These are phyloP conservation scores for Atkinsonella hypoxylon DNA, from an alignment of 2,329 filamentous ascomycete genomes.

Conservation along the genomic window DNA sequence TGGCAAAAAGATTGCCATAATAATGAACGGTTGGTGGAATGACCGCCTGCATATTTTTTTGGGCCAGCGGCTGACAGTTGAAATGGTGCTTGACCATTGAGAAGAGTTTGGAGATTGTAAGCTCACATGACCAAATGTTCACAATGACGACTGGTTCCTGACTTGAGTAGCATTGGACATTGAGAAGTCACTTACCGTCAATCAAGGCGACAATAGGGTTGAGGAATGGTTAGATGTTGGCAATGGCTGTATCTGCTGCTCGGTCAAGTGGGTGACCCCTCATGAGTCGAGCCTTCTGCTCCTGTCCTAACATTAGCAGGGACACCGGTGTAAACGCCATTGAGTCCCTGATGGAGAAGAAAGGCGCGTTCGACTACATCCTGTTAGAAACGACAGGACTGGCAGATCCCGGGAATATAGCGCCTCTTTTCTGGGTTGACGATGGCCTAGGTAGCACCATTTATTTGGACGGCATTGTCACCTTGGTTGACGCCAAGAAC, in stretches of 20 bases:
- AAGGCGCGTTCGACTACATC: slow-evolving; percentile 93
- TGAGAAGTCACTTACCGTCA: slow-evolving; percentile 89
- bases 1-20: slow-evolving; percentile 96
- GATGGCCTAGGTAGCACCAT: slow-evolving; percentile 91
- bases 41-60: too few species aligned
- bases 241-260: slow-evolving; percentile 96
- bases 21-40: slow-evolving; percentile 60
- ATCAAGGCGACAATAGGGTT: slow-evolving; percentile 67
- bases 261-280: slow-evolving; percentile 58
- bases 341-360: slow-evolving; percentile 88
- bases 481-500: slow-evolving; percentile 90
- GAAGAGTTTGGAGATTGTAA: slow-evolving; percentile 72
- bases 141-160: slow-evolving; percentile 11
- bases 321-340: slow-evolving; percentile 91
- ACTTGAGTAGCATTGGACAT: slow-evolving; percentile 66
- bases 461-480: slow-evolving; percentile 94
- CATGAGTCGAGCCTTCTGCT: neutral
- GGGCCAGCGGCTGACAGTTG: neutral
- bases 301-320: slow-evolving; percentile 28
- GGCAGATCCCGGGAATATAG: slow-evolving; percentile 89
- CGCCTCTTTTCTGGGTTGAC: slow-evolving; percentile 95
- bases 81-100: neutral
- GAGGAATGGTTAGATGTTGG: slow-evolving; percentile 94
- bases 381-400: slow-evolving; percentile 91
- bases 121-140: slow-evolving; percentile 12